Evolutionary conservation across 306 rosid species (phyloP).

Genomic region (Fragaria nilgerrensis): DNA sequence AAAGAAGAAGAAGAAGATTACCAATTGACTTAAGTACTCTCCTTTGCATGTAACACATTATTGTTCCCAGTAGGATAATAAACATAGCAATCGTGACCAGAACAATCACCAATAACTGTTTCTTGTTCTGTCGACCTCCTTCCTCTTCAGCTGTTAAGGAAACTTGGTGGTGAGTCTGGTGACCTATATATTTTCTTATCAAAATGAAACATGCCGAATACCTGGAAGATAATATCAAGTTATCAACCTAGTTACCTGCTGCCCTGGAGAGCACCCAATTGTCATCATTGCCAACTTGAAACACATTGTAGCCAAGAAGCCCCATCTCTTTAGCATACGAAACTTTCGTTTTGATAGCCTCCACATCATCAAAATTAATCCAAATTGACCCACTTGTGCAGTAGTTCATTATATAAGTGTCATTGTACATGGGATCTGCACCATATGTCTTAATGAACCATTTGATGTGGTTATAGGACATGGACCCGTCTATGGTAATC

Average conservation of each 20-base stretch:
- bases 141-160: conserved; percentile 17
- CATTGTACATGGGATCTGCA: conserved; percentile 22
- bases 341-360: conserved; percentile 41
- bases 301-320: conserved; percentile 49
- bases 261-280: too few species aligned
- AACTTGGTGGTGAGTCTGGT: background rate
- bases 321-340: conserved; percentile 46
- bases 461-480: conserved; percentile 15
- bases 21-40: conserved; percentile 7
- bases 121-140: conserved; percentile 12
- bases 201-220: background rate
- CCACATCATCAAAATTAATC: conserved; percentile 55
- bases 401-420: conserved; percentile 38
- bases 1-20: background rate
- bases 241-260: too few species aligned
- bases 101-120: background rate
- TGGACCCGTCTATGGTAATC: conserved; percentile 16
- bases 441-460: background rate
- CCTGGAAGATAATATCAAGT: background rate
- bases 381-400: conserved; percentile 37
- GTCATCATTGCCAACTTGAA: conserved; percentile 14
- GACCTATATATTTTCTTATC: background rate
- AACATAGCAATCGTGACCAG: background rate
- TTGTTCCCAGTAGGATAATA: background rate
- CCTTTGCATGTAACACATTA: background rate